Conservation (phyloP, 2,329 filamentous ascomycete genomes). For the Trichoderma koningiopsis region DNA sequence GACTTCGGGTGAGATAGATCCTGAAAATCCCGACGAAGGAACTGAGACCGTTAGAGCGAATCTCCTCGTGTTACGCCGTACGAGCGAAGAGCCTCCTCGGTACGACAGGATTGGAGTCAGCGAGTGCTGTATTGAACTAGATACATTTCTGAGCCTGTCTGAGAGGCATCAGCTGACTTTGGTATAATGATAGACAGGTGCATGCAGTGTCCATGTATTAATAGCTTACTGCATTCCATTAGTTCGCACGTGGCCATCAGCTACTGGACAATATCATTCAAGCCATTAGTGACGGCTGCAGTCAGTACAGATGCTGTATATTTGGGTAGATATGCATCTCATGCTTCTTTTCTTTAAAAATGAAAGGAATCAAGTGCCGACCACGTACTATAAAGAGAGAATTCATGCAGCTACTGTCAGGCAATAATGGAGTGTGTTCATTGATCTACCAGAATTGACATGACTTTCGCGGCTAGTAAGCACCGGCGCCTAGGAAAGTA, state of each 20-base stretch:
- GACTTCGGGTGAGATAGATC: not conserved
- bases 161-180: constrained; percentile 11
- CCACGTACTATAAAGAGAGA: not conserved
- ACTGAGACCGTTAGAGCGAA: not conserved
- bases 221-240: not conserved
- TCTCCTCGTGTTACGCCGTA: not conserved
- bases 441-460: not conserved
- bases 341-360: not conserved
- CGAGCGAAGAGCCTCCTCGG: not conserved
- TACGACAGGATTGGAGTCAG: constrained; percentile 19
- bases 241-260: not conserved
- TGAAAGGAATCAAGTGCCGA: not conserved
- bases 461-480: not conserved
- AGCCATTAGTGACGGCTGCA: not conserved
- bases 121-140: not conserved
- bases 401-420: not conserved
- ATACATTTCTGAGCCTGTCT: constrained; percentile 4
- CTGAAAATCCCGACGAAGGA: not conserved
- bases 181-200: not conserved
- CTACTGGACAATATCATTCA: not conserved
- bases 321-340: not conserved
- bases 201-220: not conserved
- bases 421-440: not conserved
- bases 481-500: not conserved
- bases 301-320: not conserved